phyloP scores from a whole-genome alignment of 2,329 filamentous ascomycete genomes.

The Aureobasidium uvarum region DNA sequence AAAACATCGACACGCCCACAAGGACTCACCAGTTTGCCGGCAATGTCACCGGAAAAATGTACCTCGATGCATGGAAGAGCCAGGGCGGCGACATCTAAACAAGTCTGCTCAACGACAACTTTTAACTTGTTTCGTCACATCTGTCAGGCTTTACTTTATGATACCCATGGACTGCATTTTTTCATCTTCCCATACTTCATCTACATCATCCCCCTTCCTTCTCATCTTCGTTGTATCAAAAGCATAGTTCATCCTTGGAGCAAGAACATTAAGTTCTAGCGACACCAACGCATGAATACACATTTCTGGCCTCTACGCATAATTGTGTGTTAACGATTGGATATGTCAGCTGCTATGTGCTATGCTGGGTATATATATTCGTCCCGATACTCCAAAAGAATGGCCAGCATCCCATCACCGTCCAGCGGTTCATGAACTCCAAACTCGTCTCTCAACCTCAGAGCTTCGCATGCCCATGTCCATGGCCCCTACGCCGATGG shows the following conservation, averaged over 20 bases:
- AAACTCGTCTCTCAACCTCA: not conserved
- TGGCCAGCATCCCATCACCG: not conserved
- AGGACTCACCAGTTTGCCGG: slow-evolving; percentile 49
- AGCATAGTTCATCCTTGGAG: not conserved
- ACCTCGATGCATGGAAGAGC: slow-evolving; percentile 38
- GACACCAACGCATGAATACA: not conserved
- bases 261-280: not conserved
- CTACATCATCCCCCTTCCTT: not conserved
- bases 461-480: not conserved
- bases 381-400: not conserved
- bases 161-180: slow-evolving; percentile 14
- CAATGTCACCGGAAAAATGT: slow-evolving; percentile 37
- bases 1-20: slow-evolving; percentile 55
- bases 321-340: not conserved
- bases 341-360: slow-evolving; percentile 3
- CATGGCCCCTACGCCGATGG: not conserved
- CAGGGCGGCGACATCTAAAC: slow-evolving; percentile 33
- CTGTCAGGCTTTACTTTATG: slow-evolving; percentile 1
- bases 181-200: not conserved
- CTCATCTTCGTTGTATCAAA: not conserved
- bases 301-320: not conserved
- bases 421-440: not conserved
- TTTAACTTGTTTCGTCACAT: not conserved
- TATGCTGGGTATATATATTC: not conserved
- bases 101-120: not conserved